Conservation (phyloP, 2,329 filamentous ascomycete species). For the Ophiostoma novo-ulmi region DNA sequence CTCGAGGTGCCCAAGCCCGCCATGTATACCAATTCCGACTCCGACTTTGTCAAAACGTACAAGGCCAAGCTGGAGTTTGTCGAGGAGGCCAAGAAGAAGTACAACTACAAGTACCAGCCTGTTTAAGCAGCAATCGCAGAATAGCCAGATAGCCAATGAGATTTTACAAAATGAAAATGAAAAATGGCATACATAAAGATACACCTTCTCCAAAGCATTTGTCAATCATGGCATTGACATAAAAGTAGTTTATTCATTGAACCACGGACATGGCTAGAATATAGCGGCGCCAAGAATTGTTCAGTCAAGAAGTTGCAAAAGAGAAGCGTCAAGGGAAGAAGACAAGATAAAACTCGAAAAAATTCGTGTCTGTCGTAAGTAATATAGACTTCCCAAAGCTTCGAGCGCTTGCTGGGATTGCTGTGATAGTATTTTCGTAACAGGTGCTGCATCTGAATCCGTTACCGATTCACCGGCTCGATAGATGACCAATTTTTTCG, state of each 20-base stretch:
- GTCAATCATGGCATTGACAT: not conserved
- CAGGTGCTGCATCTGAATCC: not conserved
- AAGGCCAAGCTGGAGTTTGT: conserved; percentile 36
- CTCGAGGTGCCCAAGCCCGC: conserved; percentile 51
- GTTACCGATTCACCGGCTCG: too few species aligned
- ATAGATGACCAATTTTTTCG: not conserved
- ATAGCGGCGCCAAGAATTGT: too few species aligned
- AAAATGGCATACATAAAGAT: not conserved
- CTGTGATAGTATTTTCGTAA: not conserved
- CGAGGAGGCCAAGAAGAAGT: conserved; percentile 42
- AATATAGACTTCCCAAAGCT: not conserved
- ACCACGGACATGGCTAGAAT: too few species aligned
- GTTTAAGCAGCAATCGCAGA: conserved; percentile 32
- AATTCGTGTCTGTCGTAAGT: not conserved
- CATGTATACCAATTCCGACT: conserved; percentile 37
- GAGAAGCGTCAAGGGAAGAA: not conserved
- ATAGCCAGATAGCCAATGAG: not conserved
- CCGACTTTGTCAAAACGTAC: conserved; percentile 41
- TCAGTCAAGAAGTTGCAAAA: not conserved
- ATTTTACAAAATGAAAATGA: not conserved
- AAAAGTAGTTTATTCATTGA: not conserved
- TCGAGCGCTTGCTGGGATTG: not conserved
- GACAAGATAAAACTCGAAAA: not conserved
- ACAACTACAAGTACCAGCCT: conserved; percentile 44
- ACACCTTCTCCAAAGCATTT: not conserved